These are phyloP conservation scores for Thermomucor indicae-seudaticae DNA, from an alignment of 371 early-diverging fungal genomes.

Conservation along the genomic window DNA sequence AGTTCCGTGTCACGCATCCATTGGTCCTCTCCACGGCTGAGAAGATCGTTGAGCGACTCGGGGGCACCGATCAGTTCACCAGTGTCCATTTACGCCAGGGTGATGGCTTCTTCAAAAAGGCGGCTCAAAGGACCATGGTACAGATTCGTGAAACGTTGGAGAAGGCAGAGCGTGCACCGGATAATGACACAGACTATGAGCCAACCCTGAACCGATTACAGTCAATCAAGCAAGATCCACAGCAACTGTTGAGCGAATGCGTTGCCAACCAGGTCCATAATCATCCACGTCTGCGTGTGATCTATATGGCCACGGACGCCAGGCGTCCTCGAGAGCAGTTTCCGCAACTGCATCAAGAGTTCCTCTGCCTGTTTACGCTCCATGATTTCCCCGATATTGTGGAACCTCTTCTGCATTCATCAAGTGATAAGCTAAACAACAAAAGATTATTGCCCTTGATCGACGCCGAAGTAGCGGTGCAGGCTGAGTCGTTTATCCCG, in stretches of 20 bases:
- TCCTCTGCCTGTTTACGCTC: constrained; percentile 37
- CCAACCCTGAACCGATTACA: background rate
- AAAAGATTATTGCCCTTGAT: constrained; percentile 29
- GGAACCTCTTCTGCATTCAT: background rate
- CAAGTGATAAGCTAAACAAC: background rate
- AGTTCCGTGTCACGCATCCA: constrained; percentile 18
- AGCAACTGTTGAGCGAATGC: constrained; percentile 4
- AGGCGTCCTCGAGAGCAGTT: constrained; percentile 17
- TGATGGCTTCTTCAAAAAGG: constrained; percentile 24
- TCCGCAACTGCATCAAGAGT: constrained; percentile 20
- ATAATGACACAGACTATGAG: background rate
- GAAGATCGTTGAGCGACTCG: constrained; percentile 17
- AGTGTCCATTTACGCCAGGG: constrained; percentile 33
- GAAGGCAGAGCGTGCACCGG: background rate
- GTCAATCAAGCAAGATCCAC: background rate
- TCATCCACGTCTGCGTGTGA: constrained; percentile 15
- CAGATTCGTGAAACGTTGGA: constrained; percentile 6
- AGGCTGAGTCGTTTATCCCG: constrained; percentile 33
- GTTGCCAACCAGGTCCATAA: constrained; percentile 1
- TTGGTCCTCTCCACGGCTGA: constrained; percentile 11
- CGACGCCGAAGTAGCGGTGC: constrained; percentile 44
- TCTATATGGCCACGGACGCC: constrained; percentile 46
- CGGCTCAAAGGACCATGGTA: constrained; percentile 12
- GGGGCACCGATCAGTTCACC: constrained; percentile 21
- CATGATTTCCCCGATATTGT: constrained; percentile 27